These are phyloP conservation scores for Striga hermonthica DNA, from an alignment of 305 asterid species.

Conservation along the genomic window DNA sequence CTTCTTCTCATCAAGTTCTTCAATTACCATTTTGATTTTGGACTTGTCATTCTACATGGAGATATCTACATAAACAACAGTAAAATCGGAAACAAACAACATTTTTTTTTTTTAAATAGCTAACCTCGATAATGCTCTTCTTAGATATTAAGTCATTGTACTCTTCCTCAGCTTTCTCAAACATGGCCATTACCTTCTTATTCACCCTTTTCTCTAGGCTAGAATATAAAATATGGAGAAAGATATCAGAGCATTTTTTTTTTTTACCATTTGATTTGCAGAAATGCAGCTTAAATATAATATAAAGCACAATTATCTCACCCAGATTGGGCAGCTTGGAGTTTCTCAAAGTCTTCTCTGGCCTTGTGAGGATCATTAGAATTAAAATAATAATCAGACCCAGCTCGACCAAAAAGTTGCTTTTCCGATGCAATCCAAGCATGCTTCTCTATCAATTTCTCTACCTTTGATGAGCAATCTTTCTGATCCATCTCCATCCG, in stretches of 20 bases:
- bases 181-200: conserved; percentile 97
- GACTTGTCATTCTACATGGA: conserved; percentile 78
- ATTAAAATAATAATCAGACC: conserved; percentile 91
- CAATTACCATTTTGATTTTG: conserved; percentile 83
- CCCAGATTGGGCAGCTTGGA: conserved; percentile 90
- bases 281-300: background rate
- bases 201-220: conserved; percentile 98
- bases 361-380: conserved; percentile 72
- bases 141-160: conserved; percentile 83
- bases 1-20: conserved; percentile 98
- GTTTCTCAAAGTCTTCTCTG: conserved; percentile 62
- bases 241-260: conserved; percentile 25
- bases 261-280: conserved; percentile 17
- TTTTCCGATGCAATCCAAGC: conserved; percentile 95
- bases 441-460: conserved; percentile 83
- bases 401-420: conserved; percentile 83
- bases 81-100: conserved; percentile 12
- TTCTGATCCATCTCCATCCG: conserved; percentile 90
- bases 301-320: conserved; percentile 38
- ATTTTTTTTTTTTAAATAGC: conserved; percentile 28
- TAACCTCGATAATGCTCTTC: conserved; percentile 94
- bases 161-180: conserved; percentile 98
- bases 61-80: conserved; percentile 33
- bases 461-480: conserved; percentile 75
- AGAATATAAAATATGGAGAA: conserved; percentile 29